Evolutionary conservation across 306 rosid genomes (phyloP).

Genomic region (Sophora flavescens): DNA sequence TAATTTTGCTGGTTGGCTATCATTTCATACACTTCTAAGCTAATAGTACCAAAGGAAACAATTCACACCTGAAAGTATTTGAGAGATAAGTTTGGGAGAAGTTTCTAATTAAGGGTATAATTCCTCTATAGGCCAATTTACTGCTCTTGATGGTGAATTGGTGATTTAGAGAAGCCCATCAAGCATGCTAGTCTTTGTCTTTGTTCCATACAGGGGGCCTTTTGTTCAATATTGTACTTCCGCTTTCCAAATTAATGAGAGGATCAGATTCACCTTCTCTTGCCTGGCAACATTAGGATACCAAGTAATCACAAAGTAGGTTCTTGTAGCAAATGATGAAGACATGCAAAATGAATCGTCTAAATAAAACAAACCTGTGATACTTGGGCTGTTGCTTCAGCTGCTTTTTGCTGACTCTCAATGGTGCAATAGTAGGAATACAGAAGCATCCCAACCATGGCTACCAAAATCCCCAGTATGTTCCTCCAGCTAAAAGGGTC

Average conservation of each 20-base stretch:
- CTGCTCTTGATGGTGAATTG: neutral
- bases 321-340: neutral
- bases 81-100: conserved; percentile 31
- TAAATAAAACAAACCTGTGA: conserved; percentile 61
- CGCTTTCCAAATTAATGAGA: conserved; percentile 66
- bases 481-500: conserved; percentile 92
- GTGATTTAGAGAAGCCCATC: conserved; percentile 35
- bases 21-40: conserved; percentile 44
- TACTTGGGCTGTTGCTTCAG: conserved; percentile 55
- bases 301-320: conserved; percentile 29
- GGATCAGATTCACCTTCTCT: conserved; percentile 82
- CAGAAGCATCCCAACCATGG: conserved; percentile 84
- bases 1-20: conserved; percentile 38
- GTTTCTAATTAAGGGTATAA: conserved; percentile 18
- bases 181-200: conserved; percentile 66
- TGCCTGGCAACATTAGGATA: conserved; percentile 50
- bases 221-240: conserved; percentile 57
- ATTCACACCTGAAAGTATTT: conserved; percentile 43
- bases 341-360: neutral
- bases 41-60: conserved; percentile 34
- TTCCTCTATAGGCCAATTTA: conserved; percentile 27
- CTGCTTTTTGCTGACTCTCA: conserved; percentile 80
- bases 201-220: conserved; percentile 67
- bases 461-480: conserved; percentile 81
- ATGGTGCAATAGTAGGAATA: conserved; percentile 72